Evolutionary conservation across 805 yeast genomes (phyloP), one percentile per base, ranked within the genome.

Genomic region (Blastobotrys chiropterorum): DNA sequence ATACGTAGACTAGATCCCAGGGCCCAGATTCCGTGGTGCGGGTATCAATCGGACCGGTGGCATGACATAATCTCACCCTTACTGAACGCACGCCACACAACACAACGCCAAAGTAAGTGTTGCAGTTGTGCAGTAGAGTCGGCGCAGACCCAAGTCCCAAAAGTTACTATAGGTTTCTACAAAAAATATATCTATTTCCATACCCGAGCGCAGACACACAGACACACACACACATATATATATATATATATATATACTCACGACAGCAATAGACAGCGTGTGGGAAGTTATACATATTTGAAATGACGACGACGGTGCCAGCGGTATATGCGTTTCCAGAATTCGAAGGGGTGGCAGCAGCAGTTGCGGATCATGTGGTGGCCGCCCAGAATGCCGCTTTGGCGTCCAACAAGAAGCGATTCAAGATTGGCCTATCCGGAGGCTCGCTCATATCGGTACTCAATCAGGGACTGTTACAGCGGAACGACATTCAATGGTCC

Each of bases 251-350:
- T 14, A 16, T n/a, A 38, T n/a, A 38, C 42, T n/a, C n/a, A n/a
- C n/a, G n/a, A n/a, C n/a, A n/a, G n/a, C n/a, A n/a, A n/a, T n/a
- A n/a, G n/a, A n/a, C n/a, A n/a, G n/a, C n/a, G n/a, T n/a, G n/a
- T n/a, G n/a, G n/a, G n/a, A n/a, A n/a, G n/a, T n/a, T n/a, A 14
- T 38, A 6, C 7, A 16, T n/a, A 38, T n/a, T 6, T n/a, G 39
- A n/a, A 13, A 89, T 89, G 96, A 88, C 96, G 1, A 87, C 96
- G 2, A 86, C 96, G 3, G 96, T 90, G 20, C 98, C 99, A 16
- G 82, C 89, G 55, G 85, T 92, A 49, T 90, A 88, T 76, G 87
- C 97, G 48, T 92, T 94, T 67, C 94, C 90, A 44, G 95, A 86
- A 67, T 84, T 88, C 63, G 75, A 82, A 26, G 94, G 87, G 15